phyloP scores from a whole-genome alignment of 2,329 filamentous ascomycete genomes.

The Tolypocladium sp. region DNA sequence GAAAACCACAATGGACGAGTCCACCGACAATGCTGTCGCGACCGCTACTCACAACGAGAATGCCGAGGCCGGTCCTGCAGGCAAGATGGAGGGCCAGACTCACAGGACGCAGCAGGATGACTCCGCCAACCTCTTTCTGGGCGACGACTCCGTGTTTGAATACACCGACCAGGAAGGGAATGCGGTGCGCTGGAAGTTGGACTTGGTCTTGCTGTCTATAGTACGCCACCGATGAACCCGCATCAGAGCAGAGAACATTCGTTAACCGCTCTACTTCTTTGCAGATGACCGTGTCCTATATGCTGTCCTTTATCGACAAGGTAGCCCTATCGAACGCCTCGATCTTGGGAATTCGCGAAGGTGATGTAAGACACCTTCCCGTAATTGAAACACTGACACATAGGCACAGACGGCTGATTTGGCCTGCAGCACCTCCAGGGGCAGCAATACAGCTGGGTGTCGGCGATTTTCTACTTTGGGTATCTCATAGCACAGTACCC shows the following conservation, averaged over 20 bases:
- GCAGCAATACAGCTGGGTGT: constrained; percentile 8
- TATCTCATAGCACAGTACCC: constrained; percentile 3
- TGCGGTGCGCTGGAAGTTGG: neutral
- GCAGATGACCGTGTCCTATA: neutral
- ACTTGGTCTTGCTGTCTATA: neutral
- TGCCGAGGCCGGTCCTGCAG: too few species aligned
- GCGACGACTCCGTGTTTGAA: neutral
- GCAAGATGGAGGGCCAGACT: neutral
- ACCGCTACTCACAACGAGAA: too few species aligned
- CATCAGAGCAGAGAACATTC: too few species aligned
- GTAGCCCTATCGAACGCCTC: constrained; percentile 7
- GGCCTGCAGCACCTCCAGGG: neutral
- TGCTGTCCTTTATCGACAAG: constrained; percentile 3
- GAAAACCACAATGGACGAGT: too few species aligned
- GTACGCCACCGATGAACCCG: neutral
- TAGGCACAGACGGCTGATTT: too few species aligned
- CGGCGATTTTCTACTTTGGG: constrained; percentile 7
- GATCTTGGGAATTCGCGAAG: constrained; percentile 4
- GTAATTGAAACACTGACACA: too few species aligned
- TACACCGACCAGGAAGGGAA: neutral
- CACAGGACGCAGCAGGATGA: neutral
- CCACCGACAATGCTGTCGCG: too few species aligned
- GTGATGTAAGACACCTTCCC: neutral
- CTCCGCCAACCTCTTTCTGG: neutral
- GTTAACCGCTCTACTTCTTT: too few species aligned